Conservation (phyloP, 768 basidiomycete species). For the Lactarius hatsudake region DNA sequence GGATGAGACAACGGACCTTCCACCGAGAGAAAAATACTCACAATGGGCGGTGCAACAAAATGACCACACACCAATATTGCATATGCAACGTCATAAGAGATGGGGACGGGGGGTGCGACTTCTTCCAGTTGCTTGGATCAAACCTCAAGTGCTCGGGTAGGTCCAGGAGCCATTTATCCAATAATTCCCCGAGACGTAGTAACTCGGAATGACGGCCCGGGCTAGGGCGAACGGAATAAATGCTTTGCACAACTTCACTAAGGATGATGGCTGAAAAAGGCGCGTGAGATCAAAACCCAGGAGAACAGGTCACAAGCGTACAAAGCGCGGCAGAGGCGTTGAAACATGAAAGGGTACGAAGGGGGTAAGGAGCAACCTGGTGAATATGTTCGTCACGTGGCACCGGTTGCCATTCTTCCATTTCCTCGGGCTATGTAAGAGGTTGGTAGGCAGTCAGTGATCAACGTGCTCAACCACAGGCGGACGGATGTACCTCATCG, state of each 20-base stretch:
- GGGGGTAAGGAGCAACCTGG: slow-evolving; percentile 36
- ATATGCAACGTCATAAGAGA: slow-evolving; percentile 75
- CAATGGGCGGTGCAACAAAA: slow-evolving; percentile 79
- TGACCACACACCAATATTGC: slow-evolving; percentile 81
- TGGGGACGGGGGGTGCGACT: slow-evolving; percentile 48
- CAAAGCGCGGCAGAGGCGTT: slow-evolving; percentile 71
- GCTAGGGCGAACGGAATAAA: slow-evolving; percentile 63
- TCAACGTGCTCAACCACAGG: not conserved
- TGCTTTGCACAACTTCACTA: slow-evolving; percentile 62
- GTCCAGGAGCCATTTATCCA: slow-evolving; percentile 75
- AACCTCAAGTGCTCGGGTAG: slow-evolving; percentile 67
- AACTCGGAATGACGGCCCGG: slow-evolving; percentile 58
- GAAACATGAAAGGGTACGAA: slow-evolving; percentile 68
- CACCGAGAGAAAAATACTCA: slow-evolving; percentile 38
- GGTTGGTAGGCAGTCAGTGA: not conserved
- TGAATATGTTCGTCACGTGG: slow-evolving; percentile 36
- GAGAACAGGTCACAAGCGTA: slow-evolving; percentile 37
- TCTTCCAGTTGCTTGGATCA: slow-evolving; percentile 44
- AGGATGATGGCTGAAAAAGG: slow-evolving; percentile 59
- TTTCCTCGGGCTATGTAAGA: slow-evolving; percentile 55
- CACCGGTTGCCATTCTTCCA: slow-evolving; percentile 52
- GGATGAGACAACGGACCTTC: not conserved
- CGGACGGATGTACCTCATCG: slow-evolving; percentile 47
- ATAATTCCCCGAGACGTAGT: slow-evolving; percentile 51
- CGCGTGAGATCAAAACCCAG: slow-evolving; percentile 11